A percentile compares a stretch with the other conserved stretches of the same genome.
These are phyloP conservation scores for Ligustrum vulgare DNA, from an alignment of 257 asterid species.

Conservation along the genomic window DNA sequence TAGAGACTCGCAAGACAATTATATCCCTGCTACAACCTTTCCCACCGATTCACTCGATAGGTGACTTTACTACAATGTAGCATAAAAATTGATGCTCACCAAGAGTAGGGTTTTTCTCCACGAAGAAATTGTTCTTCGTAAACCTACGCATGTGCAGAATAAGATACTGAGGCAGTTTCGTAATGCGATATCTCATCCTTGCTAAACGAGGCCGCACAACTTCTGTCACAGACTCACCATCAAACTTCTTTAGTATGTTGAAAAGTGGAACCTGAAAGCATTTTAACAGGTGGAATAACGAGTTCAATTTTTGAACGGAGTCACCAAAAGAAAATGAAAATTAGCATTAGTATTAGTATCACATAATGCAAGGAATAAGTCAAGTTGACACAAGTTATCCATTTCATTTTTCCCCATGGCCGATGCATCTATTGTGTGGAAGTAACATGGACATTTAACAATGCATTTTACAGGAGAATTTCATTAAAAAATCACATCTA, in stretches of 20 bases:
- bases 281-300: no score
- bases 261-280: constrained; percentile 82
- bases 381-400: constrained; percentile 4
- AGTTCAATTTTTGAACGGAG: no score
- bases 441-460: neutral
- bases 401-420: neutral
- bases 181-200: constrained; percentile 92
- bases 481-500: neutral
- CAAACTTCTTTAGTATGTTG: constrained; percentile 91
- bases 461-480: neutral
- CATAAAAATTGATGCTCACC: constrained; percentile 54
- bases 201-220: constrained; percentile 90
- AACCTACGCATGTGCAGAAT: constrained; percentile 89
- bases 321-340: no score
- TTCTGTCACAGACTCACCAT: constrained; percentile 90
- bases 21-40: constrained; percentile 1
- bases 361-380: constrained; percentile 12
- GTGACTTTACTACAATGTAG: neutral
- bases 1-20: neutral
- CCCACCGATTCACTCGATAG: neutral
- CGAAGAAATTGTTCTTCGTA: constrained; percentile 89
- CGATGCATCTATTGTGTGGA: neutral
- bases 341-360: neutral
- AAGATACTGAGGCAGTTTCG: constrained; percentile 75
- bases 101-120: constrained; percentile 96